Percentiles rank a stretch among this genome's conserved stretches.
These are phyloP conservation scores for Lepidium aucheri DNA, from an alignment of 345 rosid species.

Conservation along the genomic window DNA sequence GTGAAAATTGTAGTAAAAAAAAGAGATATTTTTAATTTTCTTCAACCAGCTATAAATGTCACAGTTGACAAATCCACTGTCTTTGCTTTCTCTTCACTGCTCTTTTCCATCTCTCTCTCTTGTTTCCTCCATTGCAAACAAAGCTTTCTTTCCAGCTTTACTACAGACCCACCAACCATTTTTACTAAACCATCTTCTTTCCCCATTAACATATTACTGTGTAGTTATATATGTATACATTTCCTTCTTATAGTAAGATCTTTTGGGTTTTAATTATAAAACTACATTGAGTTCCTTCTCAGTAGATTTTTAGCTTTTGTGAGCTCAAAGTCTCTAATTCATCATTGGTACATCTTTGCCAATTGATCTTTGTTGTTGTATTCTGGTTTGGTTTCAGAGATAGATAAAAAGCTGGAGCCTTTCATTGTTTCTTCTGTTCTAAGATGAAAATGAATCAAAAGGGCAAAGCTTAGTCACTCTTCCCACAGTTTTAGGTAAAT, in stretches of 20 bases:
- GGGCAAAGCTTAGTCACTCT: constrained; percentile 29
- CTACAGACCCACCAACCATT: constrained; percentile 50
- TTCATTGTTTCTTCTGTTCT: constrained; percentile 33
- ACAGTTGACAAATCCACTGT: constrained; percentile 13
- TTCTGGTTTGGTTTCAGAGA: constrained; percentile 18
- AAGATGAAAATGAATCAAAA: constrained; percentile 48
- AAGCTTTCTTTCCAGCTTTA: constrained; percentile 64
- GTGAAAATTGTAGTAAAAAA: neutral
- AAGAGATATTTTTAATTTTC: neutral
- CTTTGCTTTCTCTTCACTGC: constrained; percentile 44
- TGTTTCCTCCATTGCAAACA: constrained; percentile 89
- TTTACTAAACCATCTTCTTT: constrained; percentile 19
- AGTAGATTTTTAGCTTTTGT: neutral
- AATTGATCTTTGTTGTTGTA: constrained; percentile 21
- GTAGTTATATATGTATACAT: neutral
- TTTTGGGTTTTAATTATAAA: constrained; percentile 13
- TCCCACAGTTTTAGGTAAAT: constrained; percentile 19
- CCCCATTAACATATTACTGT: constrained; percentile 8
- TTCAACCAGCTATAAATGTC: constrained; percentile 41
- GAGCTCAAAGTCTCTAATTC: constrained; percentile 21
- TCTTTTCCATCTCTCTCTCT: constrained; percentile 25
- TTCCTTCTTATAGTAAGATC: neutral
- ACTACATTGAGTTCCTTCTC: neutral
- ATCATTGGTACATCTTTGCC: constrained; percentile 43
- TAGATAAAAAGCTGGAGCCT: constrained; percentile 15